Base-by-base conservation (phyloP, 371 early-diverging fungal species). In the Lichtheimia ornata region DNA sequence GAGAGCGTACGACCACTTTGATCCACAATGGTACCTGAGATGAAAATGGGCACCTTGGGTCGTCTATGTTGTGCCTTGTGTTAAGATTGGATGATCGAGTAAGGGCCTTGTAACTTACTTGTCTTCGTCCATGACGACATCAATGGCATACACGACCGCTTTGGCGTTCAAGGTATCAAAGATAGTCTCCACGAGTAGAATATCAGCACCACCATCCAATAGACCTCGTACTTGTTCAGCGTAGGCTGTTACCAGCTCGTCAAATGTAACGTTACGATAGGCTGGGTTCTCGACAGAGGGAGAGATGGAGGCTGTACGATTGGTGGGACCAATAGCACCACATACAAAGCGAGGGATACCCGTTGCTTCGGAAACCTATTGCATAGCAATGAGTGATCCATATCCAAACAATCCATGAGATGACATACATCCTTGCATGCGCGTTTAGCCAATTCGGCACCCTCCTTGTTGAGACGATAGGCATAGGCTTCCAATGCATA, bases 21-120 rank as follows among this genome's bases (percentile, higher is more conserved):
- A 81, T 97, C 97, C 28, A 95, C 96, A 77, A 97, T 97, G n/a
- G 96, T 97, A 49, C 96, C 96, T 13, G 95, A 95, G n/a, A 97
- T 83, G 64, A 97, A 86, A 42, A 97, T 77, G 7, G 96, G 97
- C 0, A 85, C 83, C 49, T 81, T 76, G 65, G 88, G 87, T 62
- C 92, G 94, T 5, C 84, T 80, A 47, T 30, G n/a, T n/a, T n/a
- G n/a, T n/a, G 45, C 17, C 2, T 5, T 15, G 18, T n/a, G 45
- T 45, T 45, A 45, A 45, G 45, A 45, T 45, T 4, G 5, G 5
- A 5, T 13, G 13, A n/a, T 45, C 4, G 4, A 4, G 13, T 5
- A 3, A 0, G 15, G 45, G 7, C 28, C 7, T 7, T 28, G 35
- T 35, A 11, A 47, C 61, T 69, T 71, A 77, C 75, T 66, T 77